Conservation (phyloP, 768 basidiomycete genomes). For the Tubosaeta sp. region DNA sequence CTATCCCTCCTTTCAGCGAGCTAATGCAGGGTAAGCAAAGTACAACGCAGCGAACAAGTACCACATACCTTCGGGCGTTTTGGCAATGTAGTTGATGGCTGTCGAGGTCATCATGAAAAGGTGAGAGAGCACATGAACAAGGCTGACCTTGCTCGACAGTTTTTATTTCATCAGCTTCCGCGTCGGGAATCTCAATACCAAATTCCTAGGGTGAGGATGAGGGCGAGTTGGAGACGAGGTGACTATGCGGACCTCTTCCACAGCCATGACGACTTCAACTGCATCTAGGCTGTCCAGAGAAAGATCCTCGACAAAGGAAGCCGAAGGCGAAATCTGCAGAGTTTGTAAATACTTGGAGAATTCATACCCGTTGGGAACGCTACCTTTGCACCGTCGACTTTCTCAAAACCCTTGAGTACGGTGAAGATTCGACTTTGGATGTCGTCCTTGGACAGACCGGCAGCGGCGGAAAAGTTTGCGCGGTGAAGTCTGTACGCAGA, state of each 20-base stretch:
- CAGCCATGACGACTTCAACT: constrained; percentile 98
- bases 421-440: constrained; percentile 25
- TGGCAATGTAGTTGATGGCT: constrained; percentile 95
- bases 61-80: constrained; percentile 79
- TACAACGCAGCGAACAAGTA: constrained; percentile 4
- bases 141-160: constrained; percentile 84
- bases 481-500: constrained; percentile 28
- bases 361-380: not conserved
- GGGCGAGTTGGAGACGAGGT: constrained; percentile 2
- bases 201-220: constrained; percentile 64
- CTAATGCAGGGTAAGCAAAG: constrained; percentile 30
- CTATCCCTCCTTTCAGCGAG: constrained; percentile 37
- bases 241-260: constrained; percentile 69
- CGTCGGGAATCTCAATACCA: constrained; percentile 95
- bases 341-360: constrained; percentile 21
- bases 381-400: constrained; percentile 28
- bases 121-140: not conserved
- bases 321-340: constrained; percentile 57
- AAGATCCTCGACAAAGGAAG: constrained; percentile 52
- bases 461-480: constrained; percentile 28
- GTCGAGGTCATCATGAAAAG: constrained; percentile 3
- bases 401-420: constrained; percentile 31
- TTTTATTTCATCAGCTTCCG: constrained; percentile 91
- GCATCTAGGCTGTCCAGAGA: constrained; percentile 88
- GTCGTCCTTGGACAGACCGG: constrained; percentile 20